Percentiles rank a stretch among this genome's conserved stretches.
Conservation (phyloP, 2,329 filamentous ascomycete species). For the Myriosclerotinia duriaeana region DNA sequence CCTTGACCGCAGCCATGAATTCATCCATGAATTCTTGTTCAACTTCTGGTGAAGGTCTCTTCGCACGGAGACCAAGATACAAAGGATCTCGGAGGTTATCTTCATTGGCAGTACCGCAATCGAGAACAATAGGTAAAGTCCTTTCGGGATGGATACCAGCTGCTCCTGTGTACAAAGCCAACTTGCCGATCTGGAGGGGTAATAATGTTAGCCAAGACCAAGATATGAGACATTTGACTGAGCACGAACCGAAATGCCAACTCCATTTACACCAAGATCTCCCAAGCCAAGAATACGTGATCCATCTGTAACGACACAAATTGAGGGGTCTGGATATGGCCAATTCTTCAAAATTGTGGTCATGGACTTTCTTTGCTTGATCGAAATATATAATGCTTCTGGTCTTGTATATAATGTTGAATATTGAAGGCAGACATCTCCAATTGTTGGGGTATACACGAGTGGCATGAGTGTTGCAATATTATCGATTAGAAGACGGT, state of each 20-base stretch:
- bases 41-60: slow-evolving; percentile 73
- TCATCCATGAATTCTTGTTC: slow-evolving; percentile 95
- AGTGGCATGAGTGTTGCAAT: slow-evolving; percentile 76
- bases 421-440: slow-evolving; percentile 95
- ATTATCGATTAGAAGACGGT: slow-evolving; percentile 76
- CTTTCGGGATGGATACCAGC: slow-evolving; percentile 89
- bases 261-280: slow-evolving; percentile 93
- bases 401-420: slow-evolving; percentile 93
- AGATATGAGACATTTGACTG: not conserved
- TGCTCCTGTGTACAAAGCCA: slow-evolving; percentile 91
- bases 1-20: slow-evolving; percentile 87
- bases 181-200: slow-evolving; percentile 71
- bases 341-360: slow-evolving; percentile 88
- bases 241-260: slow-evolving; percentile 81
- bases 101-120: slow-evolving; percentile 67
- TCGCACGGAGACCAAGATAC: slow-evolving; percentile 85
- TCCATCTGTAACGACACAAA: slow-evolving; percentile 94
- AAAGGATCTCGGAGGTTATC: slow-evolving; percentile 66
- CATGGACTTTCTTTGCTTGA: slow-evolving; percentile 88
- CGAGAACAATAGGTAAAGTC: slow-evolving; percentile 71
- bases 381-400: slow-evolving; percentile 94
- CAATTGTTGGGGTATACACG: slow-evolving; percentile 87
- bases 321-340: slow-evolving; percentile 86
- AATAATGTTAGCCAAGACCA: not conserved
- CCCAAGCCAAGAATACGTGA: slow-evolving; percentile 90